Evolutionary conservation across 106 monocot species (phyloP).

Genomic region (Iris macrosiphon): DNA sequence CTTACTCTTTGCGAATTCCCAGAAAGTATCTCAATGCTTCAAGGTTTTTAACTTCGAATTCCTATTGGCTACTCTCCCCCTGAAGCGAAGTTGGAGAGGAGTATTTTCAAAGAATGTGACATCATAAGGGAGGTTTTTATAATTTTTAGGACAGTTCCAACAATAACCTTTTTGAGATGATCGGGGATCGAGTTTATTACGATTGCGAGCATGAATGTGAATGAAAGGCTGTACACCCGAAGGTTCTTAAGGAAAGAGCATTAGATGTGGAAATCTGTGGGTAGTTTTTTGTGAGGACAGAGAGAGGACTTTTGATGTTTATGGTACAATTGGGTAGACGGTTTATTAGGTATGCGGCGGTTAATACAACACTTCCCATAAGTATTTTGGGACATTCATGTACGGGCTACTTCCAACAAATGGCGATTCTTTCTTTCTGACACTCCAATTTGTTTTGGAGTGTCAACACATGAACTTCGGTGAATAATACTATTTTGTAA

Average conservation of each 20-base stretch:
- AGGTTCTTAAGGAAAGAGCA: not conserved
- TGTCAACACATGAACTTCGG: too few relatives aligned
- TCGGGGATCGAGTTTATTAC: not conserved
- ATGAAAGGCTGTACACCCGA: not conserved
- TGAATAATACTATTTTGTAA: too few relatives aligned
- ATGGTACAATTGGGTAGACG: not conserved
- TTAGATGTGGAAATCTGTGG: not conserved
- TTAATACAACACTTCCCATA: not conserved
- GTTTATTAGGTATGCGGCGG: not conserved
- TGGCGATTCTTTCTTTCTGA: conserved; percentile 3
- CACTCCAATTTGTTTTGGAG: too few relatives aligned
- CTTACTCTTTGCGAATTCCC: too few relatives aligned
- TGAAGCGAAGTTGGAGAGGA: not conserved
- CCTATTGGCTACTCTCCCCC: not conserved
- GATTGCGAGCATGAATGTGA: not conserved
- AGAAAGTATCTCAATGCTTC: too few relatives aligned
- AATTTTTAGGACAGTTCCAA: not conserved
- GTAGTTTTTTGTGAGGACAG: not conserved
- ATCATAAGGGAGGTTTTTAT: not conserved
- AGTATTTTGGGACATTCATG: conserved; percentile 4
- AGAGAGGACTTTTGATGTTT: not conserved
- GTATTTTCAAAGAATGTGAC: not conserved
- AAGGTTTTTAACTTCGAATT: not conserved
- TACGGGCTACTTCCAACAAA: not conserved
- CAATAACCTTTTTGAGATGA: too few relatives aligned